Evolutionary conservation across 2,329 filamentous ascomycete species (phyloP).

Genomic region (Metarhizium robertsii): DNA sequence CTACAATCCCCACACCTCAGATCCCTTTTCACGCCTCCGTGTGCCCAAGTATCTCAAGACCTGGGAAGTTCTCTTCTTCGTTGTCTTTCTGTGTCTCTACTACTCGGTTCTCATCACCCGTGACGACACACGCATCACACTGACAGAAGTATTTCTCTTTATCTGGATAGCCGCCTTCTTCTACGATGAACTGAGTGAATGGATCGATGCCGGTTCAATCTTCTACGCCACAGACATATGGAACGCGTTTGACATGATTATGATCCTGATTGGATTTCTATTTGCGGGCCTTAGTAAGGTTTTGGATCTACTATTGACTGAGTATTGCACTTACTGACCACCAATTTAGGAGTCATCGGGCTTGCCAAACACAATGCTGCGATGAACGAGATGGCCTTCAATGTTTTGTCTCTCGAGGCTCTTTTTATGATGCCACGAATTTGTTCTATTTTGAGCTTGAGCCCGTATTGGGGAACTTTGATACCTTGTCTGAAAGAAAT

Average conservation of each 20-base stretch:
- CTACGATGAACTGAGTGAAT: constrained; percentile 80
- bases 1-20: constrained; percentile 58
- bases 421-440: constrained; percentile 85
- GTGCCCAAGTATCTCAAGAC: constrained; percentile 79
- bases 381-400: constrained; percentile 73
- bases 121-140: constrained; percentile 55
- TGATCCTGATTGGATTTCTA: constrained; percentile 61
- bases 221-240: constrained; percentile 81
- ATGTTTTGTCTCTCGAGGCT: constrained; percentile 81
- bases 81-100: constrained; percentile 67
- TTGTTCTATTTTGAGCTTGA: constrained; percentile 77
- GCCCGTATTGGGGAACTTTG: constrained; percentile 82
- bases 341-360: constrained; percentile 21
- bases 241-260: constrained; percentile 65
- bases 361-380: constrained; percentile 42
- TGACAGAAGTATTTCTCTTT: constrained; percentile 64
- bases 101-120: constrained; percentile 77
- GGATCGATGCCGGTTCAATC: constrained; percentile 74
- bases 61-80: constrained; percentile 77
- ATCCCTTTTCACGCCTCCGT: constrained; percentile 65
- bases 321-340: constrained; percentile 1
- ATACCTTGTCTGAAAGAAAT: constrained; percentile 91
- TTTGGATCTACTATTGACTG: background rate
- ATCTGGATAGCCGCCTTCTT: constrained; percentile 82
- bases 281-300: constrained; percentile 65